phyloP scores from a whole-genome alignment of 371 early-diverging fungal genomes.

The Enterospora canceri region DNA sequence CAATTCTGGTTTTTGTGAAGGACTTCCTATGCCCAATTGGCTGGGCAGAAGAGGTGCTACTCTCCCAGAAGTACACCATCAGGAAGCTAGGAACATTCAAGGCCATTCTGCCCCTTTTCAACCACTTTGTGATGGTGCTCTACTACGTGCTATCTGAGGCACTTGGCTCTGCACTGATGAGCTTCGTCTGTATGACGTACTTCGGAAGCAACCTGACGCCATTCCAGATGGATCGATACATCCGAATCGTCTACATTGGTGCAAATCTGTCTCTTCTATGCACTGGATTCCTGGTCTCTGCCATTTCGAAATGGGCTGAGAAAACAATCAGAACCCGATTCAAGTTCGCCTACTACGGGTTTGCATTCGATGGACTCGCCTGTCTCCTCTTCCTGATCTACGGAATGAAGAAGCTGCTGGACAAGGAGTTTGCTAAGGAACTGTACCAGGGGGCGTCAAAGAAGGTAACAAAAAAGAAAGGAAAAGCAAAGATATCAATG shows the following conservation, averaged over 20 bases:
- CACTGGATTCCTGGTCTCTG: neutral
- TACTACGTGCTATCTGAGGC: conserved; percentile 19
- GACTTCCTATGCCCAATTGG: neutral
- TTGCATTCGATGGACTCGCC: neutral
- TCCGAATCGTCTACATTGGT: conserved; percentile 3
- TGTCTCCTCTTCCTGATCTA: neutral
- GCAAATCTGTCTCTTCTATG: conserved; percentile 3
- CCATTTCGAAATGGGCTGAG: neutral
- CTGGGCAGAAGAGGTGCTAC: neutral
- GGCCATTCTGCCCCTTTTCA: neutral
- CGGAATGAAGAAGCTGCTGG: conserved; percentile 2
- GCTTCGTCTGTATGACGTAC: conserved; percentile 10
- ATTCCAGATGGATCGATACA: conserved; percentile 4
- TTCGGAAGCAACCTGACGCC: neutral
- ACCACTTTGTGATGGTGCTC: conserved; percentile 1
- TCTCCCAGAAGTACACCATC: neutral
- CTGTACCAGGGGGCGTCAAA: neutral
- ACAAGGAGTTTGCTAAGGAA: neutral
- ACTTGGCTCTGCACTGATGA: conserved; percentile 7
- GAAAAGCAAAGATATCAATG: neutral
- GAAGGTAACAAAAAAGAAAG: conserved; percentile 7
- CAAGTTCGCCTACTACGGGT: neutral
- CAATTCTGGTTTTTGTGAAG: neutral
- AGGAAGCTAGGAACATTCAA: neutral
- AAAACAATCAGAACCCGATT: neutral